Evolutionary conservation across 768 basidiomycete species (phyloP).

Genomic region (Hypholoma sublateritium): DNA sequence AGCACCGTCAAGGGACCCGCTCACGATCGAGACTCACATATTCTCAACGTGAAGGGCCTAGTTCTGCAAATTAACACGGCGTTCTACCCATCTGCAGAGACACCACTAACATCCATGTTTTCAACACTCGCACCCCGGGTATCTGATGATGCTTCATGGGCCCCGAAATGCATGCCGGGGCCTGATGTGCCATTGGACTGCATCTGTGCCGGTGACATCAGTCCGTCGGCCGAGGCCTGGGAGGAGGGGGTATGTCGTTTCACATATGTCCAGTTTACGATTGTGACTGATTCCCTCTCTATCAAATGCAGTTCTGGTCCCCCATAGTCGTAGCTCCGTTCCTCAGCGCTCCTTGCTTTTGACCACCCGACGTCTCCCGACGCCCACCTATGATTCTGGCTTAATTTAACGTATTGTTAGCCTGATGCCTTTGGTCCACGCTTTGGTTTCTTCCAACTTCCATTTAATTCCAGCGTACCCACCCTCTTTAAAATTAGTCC

Average conservation of each 20-base stretch:
- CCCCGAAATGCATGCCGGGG: slow-evolving; percentile 11
- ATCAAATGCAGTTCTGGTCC: background rate
- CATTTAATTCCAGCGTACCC: background rate
- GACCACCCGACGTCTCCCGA: no score
- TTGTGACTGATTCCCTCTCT: no score
- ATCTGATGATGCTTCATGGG: slow-evolving; percentile 15
- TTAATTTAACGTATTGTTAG: background rate
- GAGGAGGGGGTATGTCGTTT: slow-evolving; percentile 18
- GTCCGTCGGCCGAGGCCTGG: slow-evolving; percentile 15
- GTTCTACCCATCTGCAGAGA: background rate
- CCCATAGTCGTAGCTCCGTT: background rate
- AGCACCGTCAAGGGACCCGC: background rate
- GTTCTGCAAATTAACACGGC: background rate
- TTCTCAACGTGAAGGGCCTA: background rate
- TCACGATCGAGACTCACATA: background rate
- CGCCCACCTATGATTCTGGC: background rate
- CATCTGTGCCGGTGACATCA: slow-evolving; percentile 17
- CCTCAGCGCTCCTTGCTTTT: background rate
- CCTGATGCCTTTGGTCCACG: background rate
- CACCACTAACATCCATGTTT: slow-evolving; percentile 15
- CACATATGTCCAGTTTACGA: no score
- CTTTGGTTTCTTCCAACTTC: background rate
- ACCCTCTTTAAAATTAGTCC: background rate
- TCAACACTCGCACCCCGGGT: slow-evolving; percentile 10
- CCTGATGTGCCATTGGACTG: slow-evolving; percentile 21